Percentiles rank a stretch among this genome's conserved stretches.
Evolutionary conservation across 129 eudicot genomes (phyloP).

Genomic region (Logfia minima): DNA sequence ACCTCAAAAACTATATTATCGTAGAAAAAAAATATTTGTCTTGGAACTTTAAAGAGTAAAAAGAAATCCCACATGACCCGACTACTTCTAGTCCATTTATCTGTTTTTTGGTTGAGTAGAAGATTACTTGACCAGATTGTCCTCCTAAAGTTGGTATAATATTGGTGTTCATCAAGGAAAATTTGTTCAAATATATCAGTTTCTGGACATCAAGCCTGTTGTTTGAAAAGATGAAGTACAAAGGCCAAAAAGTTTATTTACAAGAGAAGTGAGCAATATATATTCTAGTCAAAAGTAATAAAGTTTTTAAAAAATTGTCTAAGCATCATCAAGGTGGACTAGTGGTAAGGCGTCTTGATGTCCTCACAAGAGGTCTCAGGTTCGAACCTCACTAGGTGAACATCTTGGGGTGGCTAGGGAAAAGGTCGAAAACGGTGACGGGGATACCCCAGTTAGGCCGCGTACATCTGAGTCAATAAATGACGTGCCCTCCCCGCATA

Average conservation of each 20-base stretch:
- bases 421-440: too few species aligned
- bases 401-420: too few species aligned
- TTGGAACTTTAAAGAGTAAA: too few species aligned
- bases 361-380: too few species aligned
- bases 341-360: neutral
- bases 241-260: neutral
- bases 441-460: too few species aligned
- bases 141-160: neutral
- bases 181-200: neutral
- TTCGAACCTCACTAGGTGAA: too few species aligned
- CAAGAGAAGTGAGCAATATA: neutral
- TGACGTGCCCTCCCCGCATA: neutral
- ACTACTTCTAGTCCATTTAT: neutral
- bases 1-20: neutral
- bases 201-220: conserved; percentile 8
- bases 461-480: too few species aligned
- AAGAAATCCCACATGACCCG: too few species aligned
- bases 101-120: neutral
- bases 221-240: neutral
- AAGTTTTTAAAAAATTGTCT: neutral
- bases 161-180: neutral
- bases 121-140: neutral
- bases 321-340: neutral
- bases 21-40: neutral
- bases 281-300: neutral